These are phyloP conservation scores for Neurospora sp. DNA, from an alignment of 495 filamentous ascomycete species.

Conservation along the genomic window DNA sequence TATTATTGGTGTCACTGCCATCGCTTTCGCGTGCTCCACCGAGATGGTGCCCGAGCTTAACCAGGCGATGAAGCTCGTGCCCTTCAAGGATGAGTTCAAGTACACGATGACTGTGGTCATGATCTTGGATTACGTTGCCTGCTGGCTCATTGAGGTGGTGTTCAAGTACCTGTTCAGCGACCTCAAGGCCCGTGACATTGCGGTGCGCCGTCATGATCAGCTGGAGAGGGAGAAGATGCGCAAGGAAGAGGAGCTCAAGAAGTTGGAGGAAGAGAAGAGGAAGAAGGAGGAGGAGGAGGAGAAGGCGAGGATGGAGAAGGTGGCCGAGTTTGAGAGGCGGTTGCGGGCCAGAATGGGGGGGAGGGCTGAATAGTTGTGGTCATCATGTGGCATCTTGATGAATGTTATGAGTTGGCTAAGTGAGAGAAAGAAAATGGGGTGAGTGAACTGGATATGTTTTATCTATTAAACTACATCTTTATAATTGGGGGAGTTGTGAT, in stretches of 20 bases:
- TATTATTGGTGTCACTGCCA: slow-evolving; percentile 72
- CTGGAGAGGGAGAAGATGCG: slow-evolving; percentile 62
- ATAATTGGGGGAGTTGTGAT: not conserved
- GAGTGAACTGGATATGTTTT: not conserved
- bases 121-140: slow-evolving; percentile 79
- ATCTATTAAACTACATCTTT: not conserved
- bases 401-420: not conserved
- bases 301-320: slow-evolving; percentile 20
- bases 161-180: slow-evolving; percentile 86
- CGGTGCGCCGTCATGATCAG: slow-evolving; percentile 76
- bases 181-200: slow-evolving; percentile 90
- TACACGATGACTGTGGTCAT: slow-evolving; percentile 72
- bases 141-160: slow-evolving; percentile 80
- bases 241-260: slow-evolving; percentile 49
- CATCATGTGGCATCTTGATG: slow-evolving; percentile 8
- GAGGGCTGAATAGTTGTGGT: slow-evolving; percentile 17
- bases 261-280: slow-evolving; percentile 44
- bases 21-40: slow-evolving; percentile 93
- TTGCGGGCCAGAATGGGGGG: slow-evolving; percentile 23
- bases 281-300: slow-evolving; percentile 35
- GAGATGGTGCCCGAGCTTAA: slow-evolving; percentile 96
- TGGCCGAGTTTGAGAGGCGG: slow-evolving; percentile 42
- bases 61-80: slow-evolving; percentile 81
- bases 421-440: not conserved
- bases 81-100: slow-evolving; percentile 90